A percentile compares a stretch with the other conserved stretches of the same genome.
Evolutionary conservation across 2,329 filamentous ascomycete species (phyloP).

Genomic region (Penicillium sp.): DNA sequence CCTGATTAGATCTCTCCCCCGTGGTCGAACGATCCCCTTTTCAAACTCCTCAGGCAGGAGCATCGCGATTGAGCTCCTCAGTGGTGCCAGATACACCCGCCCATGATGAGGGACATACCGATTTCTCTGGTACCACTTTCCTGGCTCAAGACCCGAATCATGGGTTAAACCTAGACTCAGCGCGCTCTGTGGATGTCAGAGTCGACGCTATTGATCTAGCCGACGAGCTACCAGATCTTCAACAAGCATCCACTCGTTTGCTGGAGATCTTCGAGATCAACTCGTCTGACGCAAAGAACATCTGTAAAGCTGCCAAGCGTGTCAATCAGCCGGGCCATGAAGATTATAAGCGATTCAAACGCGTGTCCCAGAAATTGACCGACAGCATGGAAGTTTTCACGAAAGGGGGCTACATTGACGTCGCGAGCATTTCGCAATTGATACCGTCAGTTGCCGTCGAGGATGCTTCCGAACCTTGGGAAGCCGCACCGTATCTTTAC

Average conservation of each 20-base stretch:
- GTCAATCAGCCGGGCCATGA: constrained; percentile 25
- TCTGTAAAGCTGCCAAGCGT: constrained; percentile 25
- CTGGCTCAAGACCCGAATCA: constrained; percentile 23
- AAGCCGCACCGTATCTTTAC: constrained; percentile 36
- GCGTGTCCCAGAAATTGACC: constrained; percentile 19
- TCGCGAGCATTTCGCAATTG: constrained; percentile 23
- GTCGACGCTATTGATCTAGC: constrained; percentile 34
- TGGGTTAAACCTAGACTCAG: constrained; percentile 1
- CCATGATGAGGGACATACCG: constrained; percentile 23
- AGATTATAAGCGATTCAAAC: constrained; percentile 26
- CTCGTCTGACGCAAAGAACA: constrained; percentile 19
- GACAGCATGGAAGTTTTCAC: constrained; percentile 24
- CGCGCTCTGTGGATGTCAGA: constrained; percentile 19
- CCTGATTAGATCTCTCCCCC: constrained; percentile 8
- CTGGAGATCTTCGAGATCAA: constrained; percentile 33
- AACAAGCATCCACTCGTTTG: constrained; percentile 28
- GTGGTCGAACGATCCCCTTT: constrained; percentile 13
- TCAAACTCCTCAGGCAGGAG: constrained; percentile 5
- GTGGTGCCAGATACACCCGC: constrained; percentile 20
- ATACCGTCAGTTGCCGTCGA: constrained; percentile 24
- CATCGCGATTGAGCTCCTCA: constrained; percentile 6
- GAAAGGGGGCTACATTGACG: constrained; percentile 33
- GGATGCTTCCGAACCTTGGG: constrained; percentile 22
- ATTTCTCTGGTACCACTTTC: constrained; percentile 34
- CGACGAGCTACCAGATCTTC: constrained; percentile 36